These are phyloP conservation scores for Cyberlindnera nakhonratchasimensis DNA, from an alignment of 805 yeast genomes.

Conservation along the genomic window DNA sequence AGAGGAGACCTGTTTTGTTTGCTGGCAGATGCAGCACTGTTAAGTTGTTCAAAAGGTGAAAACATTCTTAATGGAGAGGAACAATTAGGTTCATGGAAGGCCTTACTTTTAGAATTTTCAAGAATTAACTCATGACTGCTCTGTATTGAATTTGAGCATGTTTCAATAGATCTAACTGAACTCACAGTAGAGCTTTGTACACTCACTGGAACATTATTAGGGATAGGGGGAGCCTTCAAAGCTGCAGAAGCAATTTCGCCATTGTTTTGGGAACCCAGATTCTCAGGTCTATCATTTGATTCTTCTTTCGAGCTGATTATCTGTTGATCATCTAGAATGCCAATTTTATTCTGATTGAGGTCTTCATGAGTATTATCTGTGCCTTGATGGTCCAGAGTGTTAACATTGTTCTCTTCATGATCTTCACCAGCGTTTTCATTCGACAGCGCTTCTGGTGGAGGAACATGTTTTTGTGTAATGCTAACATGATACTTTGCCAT, in stretches of 20 bases:
- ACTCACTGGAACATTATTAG: too few species aligned
- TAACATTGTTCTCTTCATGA: not conserved
- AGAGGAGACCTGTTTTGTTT: not conserved
- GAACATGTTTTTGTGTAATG: not conserved
- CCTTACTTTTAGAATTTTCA: not conserved
- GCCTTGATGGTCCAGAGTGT: too few species aligned
- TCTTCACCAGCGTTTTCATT: not conserved
- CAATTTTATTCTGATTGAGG: not conserved
- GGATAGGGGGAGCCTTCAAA: too few species aligned
- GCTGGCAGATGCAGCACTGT: not conserved
- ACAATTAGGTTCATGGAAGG: not conserved
- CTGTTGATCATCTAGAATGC: not conserved
- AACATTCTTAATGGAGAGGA: not conserved
- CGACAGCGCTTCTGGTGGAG: not conserved
- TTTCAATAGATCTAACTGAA: not conserved
- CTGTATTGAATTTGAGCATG: conserved; percentile 7
- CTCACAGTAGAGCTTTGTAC: not conserved
- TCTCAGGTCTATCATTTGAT: too few species aligned
- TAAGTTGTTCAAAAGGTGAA: conserved; percentile 1
- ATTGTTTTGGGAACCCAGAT: too few species aligned
- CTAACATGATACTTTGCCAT: not conserved
- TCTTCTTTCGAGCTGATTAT: too few species aligned
- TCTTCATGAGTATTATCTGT: too few species aligned
- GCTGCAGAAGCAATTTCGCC: too few species aligned
- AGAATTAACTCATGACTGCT: conserved; percentile 11